These are phyloP conservation scores for Phytophthora syringae DNA, from an alignment of 352 stramenopile genomes.

Conservation along the genomic window DNA sequence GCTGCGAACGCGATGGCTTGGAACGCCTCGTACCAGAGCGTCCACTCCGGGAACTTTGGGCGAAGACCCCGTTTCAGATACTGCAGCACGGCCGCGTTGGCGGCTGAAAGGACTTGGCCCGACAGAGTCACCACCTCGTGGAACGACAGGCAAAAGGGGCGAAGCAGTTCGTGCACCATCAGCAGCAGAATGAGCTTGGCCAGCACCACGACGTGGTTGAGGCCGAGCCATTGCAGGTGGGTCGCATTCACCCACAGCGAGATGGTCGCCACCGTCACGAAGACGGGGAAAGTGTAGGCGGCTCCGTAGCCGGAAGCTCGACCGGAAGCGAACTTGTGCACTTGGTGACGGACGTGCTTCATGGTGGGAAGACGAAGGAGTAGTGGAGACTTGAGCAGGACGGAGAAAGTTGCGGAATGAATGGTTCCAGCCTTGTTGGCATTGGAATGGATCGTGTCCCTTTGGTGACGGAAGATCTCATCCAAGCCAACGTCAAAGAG, in stretches of 20 bases:
- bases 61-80: constrained; percentile 32
- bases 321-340: no score
- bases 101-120: constrained; percentile 22
- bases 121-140: constrained; percentile 29
- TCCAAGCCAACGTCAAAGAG: constrained; percentile 7
- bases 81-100: constrained; percentile 28
- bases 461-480: constrained; percentile 12
- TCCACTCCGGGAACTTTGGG: constrained; percentile 50
- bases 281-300: constrained; percentile 30
- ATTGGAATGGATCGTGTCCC: constrained; percentile 22
- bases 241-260: constrained; percentile 40
- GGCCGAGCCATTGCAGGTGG: constrained; percentile 31
- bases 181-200: constrained; percentile 31
- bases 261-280: constrained; percentile 16
- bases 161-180: constrained; percentile 43
- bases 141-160: constrained; percentile 50
- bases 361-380: constrained; percentile 16
- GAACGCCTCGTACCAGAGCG: constrained; percentile 47
- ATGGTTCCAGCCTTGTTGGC: constrained; percentile 11
- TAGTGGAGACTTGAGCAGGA: not conserved
- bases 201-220: constrained; percentile 27
- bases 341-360: constrained; percentile 29
- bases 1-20: constrained; percentile 44
- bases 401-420: constrained; percentile 19
- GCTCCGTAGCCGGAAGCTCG: constrained; percentile 21